Conservation (phyloP, 1,284 basidiomycete genomes). For the Prillingera fragicola region DNA sequence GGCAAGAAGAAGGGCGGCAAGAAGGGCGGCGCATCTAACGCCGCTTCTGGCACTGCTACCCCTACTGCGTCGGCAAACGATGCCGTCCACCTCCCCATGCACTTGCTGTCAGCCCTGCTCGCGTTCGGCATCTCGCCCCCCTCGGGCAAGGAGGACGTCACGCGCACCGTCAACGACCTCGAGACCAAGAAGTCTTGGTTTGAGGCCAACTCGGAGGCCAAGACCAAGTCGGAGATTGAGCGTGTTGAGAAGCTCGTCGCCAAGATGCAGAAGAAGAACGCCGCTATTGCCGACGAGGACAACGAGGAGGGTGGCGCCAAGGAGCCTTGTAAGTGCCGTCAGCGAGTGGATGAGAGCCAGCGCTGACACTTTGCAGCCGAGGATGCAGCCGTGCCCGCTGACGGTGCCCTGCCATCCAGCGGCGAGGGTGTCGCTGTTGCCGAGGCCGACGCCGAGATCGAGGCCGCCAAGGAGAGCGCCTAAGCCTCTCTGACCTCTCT, state of each 20-base stretch:
- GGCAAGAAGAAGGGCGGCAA: conserved; percentile 65
- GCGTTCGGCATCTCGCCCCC: conserved; percentile 88
- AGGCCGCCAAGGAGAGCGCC: not conserved
- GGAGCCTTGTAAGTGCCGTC: too few species aligned
- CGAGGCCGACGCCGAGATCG: not conserved
- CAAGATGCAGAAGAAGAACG: conserved; percentile 51
- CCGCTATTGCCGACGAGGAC: not conserved
- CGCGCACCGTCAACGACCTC: conserved; percentile 80
- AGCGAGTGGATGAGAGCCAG: too few species aligned
- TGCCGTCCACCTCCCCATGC: conserved; percentile 73
- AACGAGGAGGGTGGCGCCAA: too few species aligned
- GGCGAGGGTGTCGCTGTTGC: not conserved
- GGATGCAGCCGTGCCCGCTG: too few species aligned
- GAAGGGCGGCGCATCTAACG: conserved; percentile 50
- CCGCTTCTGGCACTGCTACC: conserved; percentile 18
- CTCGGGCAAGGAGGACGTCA: conserved; percentile 66
- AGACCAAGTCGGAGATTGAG: conserved; percentile 62
- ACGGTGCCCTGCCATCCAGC: too few species aligned
- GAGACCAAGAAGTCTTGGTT: conserved; percentile 95
- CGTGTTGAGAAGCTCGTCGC: conserved; percentile 57
- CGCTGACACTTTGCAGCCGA: too few species aligned
- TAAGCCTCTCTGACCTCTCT: too few species aligned
- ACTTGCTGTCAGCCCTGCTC: conserved; percentile 80
- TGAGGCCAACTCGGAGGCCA: conserved; percentile 57
- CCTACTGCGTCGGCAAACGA: conserved; percentile 35